A percentile compares a stretch with the other conserved stretches of the same genome.
These are phyloP conservation scores for Brassica cretica DNA, from an alignment of 345 rosid genomes.

Conservation along the genomic window DNA sequence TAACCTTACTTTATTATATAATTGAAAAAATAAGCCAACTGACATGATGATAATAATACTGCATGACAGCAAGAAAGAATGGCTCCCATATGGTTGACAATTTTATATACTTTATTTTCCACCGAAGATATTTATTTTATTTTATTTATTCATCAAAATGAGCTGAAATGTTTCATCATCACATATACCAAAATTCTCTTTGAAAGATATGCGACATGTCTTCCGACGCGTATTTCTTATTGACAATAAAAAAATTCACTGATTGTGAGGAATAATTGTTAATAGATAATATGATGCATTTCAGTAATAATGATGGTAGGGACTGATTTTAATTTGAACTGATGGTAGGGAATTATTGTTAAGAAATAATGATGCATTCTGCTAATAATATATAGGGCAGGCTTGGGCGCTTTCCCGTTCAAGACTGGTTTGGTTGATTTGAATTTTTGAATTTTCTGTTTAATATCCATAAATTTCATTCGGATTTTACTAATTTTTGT, in stretches of 20 bases:
- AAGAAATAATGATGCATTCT: not conserved
- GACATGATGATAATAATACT: constrained; percentile 16
- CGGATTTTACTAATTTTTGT: no score
- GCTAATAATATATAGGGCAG: not conserved
- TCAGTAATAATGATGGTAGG: not conserved
- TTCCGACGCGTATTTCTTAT: constrained; percentile 17
- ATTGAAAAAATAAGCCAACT: no score
- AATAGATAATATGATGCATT: not conserved
- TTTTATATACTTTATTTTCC: constrained; percentile 33
- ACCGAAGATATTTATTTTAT: constrained; percentile 8
- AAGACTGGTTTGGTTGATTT: no score
- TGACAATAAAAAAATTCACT: constrained; percentile 14
- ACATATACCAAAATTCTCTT: not conserved
- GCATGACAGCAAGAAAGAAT: constrained; percentile 33
- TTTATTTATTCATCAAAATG: constrained; percentile 17
- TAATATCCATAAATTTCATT: no score
- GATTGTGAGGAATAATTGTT: constrained; percentile 9
- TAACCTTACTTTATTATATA: no score
- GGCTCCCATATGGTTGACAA: constrained; percentile 41
- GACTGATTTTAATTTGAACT: constrained; percentile 4
- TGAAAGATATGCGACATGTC: not conserved
- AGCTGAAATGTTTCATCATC: constrained; percentile 29
- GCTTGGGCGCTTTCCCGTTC: no score
- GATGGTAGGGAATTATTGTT: constrained; percentile 15
- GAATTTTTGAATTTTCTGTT: no score